A percentile compares a stretch with the other conserved stretches of the same genome.
These are phyloP conservation scores for Trichosanthes cucumerina DNA, from an alignment of 306 rosid genomes.

Conservation along the genomic window DNA sequence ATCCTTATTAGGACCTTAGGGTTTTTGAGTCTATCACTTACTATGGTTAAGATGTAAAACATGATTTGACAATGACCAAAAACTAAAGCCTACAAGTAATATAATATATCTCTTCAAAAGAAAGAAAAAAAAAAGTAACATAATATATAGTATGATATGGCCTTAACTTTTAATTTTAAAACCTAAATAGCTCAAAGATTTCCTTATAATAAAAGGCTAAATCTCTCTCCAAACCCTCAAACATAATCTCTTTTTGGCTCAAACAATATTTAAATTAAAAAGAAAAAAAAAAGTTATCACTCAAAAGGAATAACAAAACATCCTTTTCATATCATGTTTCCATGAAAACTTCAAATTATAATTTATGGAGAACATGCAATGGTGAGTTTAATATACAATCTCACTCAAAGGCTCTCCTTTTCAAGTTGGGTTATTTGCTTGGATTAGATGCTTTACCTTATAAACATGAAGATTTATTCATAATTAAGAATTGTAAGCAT, in stretches of 20 bases:
- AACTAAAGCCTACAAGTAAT: not conserved
- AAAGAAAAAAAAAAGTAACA: too few relatives aligned
- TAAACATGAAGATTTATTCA: not conserved
- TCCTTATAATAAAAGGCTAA: not conserved
- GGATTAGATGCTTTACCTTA: conserved; percentile 6
- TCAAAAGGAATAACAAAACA: not conserved
- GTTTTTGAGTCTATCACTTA: not conserved
- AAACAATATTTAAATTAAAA: not conserved
- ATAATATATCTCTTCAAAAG: too few relatives aligned
- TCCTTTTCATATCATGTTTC: conserved; percentile 1
- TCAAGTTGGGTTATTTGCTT: not conserved
- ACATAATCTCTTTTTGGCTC: not conserved
- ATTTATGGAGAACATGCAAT: conserved; percentile 2
- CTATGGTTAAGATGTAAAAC: not conserved
- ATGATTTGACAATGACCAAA: not conserved
- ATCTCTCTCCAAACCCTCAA: not conserved
- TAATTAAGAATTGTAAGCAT: not conserved
- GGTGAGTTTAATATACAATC: not conserved
- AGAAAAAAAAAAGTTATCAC: not conserved
- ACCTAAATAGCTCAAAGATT: not conserved
- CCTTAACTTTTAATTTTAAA: not conserved
- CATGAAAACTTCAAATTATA: conserved; percentile 1
- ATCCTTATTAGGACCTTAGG: not conserved
- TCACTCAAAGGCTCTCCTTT: not conserved
- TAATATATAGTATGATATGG: not conserved